phyloP scores from a whole-genome alignment of 192 early-diverging fungal genomes.

The Backusella tarrabulga region DNA sequence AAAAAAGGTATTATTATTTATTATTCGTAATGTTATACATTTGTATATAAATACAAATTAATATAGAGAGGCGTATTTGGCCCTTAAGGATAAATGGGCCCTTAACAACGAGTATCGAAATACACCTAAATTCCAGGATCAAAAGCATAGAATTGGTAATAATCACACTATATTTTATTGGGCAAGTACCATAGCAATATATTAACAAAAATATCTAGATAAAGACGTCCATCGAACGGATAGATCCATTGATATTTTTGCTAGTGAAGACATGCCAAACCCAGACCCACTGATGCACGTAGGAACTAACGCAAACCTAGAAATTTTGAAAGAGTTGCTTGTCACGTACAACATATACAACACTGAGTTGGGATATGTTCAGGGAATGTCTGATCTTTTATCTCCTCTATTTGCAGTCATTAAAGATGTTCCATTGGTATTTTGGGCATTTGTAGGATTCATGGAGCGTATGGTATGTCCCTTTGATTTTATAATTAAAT shows the following conservation, averaged over 20 bases:
- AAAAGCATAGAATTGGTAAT: slow-evolving; percentile 62
- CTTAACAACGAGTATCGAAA: slow-evolving; percentile 54
- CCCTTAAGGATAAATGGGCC: slow-evolving; percentile 66
- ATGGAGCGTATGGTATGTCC: slow-evolving; percentile 81
- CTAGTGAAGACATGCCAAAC: slow-evolving; percentile 60
- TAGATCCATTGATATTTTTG: slow-evolving; percentile 80
- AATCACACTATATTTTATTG: background rate
- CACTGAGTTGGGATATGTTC: slow-evolving; percentile 85
- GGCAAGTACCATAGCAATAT: too few relatives aligned
- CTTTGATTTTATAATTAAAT: background rate
- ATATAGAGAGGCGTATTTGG: slow-evolving; percentile 59
- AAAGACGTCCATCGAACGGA: slow-evolving; percentile 99
- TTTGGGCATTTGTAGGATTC: slow-evolving; percentile 89
- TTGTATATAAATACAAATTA: background rate
- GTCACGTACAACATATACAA: slow-evolving; percentile 92
- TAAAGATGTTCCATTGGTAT: slow-evolving; percentile 84
- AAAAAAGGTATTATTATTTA: slow-evolving; percentile 35
- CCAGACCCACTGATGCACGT: slow-evolving; percentile 43
- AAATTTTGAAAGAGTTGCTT: slow-evolving; percentile 87
- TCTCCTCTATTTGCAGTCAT: slow-evolving; percentile 89
- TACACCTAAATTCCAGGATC: slow-evolving; percentile 63
- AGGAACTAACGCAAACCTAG: slow-evolving; percentile 74
- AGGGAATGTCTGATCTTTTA: slow-evolving; percentile 97
- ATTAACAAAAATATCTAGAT: slow-evolving; percentile 41
- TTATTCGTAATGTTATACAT: background rate